Evolutionary conservation across 176 grass and related monocot species (phyloP).

Genomic region (Typha latifolia): DNA sequence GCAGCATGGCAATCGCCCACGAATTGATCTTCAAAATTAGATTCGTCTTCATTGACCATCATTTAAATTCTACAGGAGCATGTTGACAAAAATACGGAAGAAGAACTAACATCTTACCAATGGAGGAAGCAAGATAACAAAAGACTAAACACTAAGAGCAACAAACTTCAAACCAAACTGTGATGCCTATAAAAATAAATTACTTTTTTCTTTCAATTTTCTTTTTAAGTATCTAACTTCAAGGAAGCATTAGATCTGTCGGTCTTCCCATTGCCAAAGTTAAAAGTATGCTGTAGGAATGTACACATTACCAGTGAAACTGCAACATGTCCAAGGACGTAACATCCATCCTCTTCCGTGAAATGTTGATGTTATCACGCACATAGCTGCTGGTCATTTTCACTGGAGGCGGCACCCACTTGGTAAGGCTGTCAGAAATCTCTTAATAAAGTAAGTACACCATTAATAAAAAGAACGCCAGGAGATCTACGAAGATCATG

Average conservation of each 20-base stretch:
- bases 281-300: background rate
- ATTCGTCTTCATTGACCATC: background rate
- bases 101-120: background rate
- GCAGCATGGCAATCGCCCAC: background rate
- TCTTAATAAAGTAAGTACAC: background rate
- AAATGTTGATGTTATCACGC: conserved; percentile 69
- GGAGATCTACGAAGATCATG: background rate
- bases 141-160: background rate
- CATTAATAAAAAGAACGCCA: background rate
- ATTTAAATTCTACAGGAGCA: background rate
- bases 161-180: background rate
- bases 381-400: conserved; percentile 84
- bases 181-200: background rate
- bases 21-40: background rate
- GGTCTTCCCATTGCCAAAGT: background rate
- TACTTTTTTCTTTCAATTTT: no score
- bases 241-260: background rate
- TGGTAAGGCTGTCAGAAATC: conserved; percentile 43
- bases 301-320: conserved; percentile 64
- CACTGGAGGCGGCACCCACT: conserved; percentile 83
- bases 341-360: conserved; percentile 83
- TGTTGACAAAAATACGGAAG: background rate
- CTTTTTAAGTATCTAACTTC: background rate
- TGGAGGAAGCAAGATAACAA: background rate
- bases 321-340: conserved; percentile 83